These are phyloP conservation scores for Eruca vesicaria DNA, from an alignment of 441 rosid genomes.

Conservation along the genomic window DNA sequence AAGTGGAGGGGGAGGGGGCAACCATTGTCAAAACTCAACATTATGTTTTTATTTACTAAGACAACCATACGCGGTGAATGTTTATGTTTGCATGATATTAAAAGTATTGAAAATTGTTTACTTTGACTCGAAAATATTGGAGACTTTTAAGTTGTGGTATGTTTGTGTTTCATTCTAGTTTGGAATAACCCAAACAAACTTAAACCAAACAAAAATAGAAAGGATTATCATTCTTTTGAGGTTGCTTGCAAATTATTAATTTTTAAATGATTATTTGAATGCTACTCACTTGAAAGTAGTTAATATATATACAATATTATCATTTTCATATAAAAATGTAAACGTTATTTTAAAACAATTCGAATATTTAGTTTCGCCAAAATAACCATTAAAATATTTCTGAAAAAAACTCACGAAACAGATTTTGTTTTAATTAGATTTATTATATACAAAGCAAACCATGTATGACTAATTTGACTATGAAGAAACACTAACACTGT, in stretches of 20 bases:
- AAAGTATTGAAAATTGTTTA: not conserved
- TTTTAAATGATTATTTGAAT: not conserved
- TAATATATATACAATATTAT: too few species aligned
- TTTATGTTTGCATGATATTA: not conserved
- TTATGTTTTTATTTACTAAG: not conserved
- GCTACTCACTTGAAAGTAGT: not conserved
- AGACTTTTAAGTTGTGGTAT: not conserved
- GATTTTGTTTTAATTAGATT: too few species aligned
- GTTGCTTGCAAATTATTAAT: not conserved
- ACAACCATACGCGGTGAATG: not conserved
- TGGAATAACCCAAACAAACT: not conserved
- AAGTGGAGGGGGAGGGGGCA: conserved; percentile 14
- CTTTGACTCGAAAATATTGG: not conserved
- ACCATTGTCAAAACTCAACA: conserved; percentile 1
- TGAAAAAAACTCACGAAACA: not conserved
- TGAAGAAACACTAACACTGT: not conserved
- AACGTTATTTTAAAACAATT: too few species aligned
- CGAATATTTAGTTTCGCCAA: too few species aligned
- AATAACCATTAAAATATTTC: not conserved
- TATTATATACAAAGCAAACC: not conserved
- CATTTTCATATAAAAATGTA: too few species aligned
- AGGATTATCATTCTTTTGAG: not conserved
- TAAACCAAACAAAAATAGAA: not conserved
- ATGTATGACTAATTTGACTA: not conserved
- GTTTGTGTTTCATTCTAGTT: not conserved